phyloP scores from a whole-genome alignment of 2,329 filamentous ascomycete genomes.

The Cytospora mali region DNA sequence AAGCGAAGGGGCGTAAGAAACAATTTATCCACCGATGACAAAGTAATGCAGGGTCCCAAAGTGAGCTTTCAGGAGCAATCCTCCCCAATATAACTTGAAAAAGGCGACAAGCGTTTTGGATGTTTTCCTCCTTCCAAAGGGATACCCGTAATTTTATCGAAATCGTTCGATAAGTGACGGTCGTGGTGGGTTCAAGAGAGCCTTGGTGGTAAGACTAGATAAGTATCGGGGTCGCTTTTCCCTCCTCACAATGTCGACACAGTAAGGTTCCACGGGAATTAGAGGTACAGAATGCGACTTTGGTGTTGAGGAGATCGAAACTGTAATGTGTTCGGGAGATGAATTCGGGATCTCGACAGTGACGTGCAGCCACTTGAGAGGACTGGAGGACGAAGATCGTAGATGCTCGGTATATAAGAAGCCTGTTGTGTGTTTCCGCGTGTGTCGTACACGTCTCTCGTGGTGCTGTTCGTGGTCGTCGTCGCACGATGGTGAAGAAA shows the following conservation, averaged over 20 bases:
- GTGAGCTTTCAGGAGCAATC: constrained; percentile 6
- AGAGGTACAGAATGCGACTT: background rate
- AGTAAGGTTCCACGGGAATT: background rate
- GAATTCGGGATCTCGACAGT: background rate
- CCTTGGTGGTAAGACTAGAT: background rate
- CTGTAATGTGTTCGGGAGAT: constrained; percentile 4
- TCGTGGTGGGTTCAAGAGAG: background rate
- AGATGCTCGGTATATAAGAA: constrained; percentile 2
- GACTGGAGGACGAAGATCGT: constrained; percentile 2
- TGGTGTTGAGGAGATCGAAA: background rate
- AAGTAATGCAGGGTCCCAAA: constrained; percentile 11
- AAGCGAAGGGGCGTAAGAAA: background rate
- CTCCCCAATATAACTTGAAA: background rate
- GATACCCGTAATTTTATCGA: background rate
- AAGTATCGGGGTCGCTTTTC: background rate
- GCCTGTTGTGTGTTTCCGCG: background rate
- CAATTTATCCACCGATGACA: constrained; percentile 12
- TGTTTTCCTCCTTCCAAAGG: background rate
- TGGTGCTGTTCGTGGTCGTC: background rate
- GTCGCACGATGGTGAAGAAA: constrained; percentile 1
- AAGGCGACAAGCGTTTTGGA: constrained; percentile 8
- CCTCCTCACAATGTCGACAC: background rate
- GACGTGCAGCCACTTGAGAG: background rate
- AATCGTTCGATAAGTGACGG: background rate
- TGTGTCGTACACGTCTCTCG: background rate